These are phyloP conservation scores for Yamadazyma atmosphaerica DNA, from an alignment of 1,139 yeast species.

Conservation along the genomic window DNA sequence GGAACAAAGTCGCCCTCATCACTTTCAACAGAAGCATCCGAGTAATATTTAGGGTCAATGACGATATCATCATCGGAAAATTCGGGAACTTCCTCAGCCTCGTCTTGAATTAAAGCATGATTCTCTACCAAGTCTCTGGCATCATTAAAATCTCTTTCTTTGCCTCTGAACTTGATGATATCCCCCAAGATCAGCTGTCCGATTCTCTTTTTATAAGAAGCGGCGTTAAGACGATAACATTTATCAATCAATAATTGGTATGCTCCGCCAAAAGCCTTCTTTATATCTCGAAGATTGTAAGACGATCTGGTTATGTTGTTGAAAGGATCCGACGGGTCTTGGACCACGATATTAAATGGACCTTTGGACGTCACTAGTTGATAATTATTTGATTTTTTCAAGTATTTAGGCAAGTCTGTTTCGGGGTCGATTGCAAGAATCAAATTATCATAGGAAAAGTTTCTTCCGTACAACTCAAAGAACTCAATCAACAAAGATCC, in stretches of 20 bases:
- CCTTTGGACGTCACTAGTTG: constrained; percentile 54
- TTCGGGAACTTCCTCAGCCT: constrained; percentile 1
- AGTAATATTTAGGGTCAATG: constrained; percentile 42
- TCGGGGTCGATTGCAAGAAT: constrained; percentile 62
- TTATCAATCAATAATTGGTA: constrained; percentile 74
- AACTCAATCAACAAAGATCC: constrained; percentile 91
- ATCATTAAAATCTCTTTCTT: constrained; percentile 76
- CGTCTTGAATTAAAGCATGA: constrained; percentile 48
- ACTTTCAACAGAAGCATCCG: constrained; percentile 45
- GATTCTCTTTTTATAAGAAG: constrained; percentile 65
- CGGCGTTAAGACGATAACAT: constrained; percentile 58
- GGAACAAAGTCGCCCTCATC: constrained; percentile 27
- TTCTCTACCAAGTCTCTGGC: constrained; percentile 67
- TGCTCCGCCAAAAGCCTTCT: constrained; percentile 90
- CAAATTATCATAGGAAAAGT: constrained; percentile 83
- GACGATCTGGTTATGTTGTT: constrained; percentile 89
- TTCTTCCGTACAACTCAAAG: constrained; percentile 91
- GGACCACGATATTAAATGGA: constrained; percentile 72
- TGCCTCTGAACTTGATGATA: constrained; percentile 74
- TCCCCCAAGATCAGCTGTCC: constrained; percentile 81
- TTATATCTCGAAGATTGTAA: constrained; percentile 75
- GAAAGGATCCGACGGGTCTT: constrained; percentile 82
- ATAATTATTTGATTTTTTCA: constrained; percentile 56
- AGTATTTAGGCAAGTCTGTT: constrained; percentile 50
- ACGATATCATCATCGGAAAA: constrained; percentile 29